Evolutionary conservation across 208 protist species (phyloP).

Genomic region (Trypanosoma rangeli): DNA sequence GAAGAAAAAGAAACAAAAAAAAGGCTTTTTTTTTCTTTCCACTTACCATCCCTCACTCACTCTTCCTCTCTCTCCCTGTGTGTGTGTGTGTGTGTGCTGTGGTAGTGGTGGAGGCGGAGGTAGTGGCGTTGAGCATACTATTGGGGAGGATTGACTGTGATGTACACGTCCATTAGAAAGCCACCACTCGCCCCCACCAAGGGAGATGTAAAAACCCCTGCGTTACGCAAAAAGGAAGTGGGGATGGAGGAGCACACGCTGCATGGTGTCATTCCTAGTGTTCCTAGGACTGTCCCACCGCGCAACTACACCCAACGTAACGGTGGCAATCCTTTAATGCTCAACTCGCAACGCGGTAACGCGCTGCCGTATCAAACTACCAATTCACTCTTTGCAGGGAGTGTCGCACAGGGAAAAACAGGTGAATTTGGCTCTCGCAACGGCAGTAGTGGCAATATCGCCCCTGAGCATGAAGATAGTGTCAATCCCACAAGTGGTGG

Average conservation of each 20-base stretch:
- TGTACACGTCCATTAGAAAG: conserved; percentile 29
- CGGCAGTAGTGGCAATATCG: neutral
- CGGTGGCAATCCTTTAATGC: conserved; percentile 1
- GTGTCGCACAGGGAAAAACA: neutral
- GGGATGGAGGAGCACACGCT: neutral
- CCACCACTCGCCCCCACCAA: conserved; percentile 20
- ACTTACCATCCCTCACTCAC: neutral
- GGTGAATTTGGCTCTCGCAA: neutral
- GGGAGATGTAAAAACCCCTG: neutral
- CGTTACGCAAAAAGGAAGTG: conserved; percentile 2
- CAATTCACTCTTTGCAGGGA: conserved; percentile 25
- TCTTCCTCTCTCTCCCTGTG: neutral
- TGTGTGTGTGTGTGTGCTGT: too few species aligned
- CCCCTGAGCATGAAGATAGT: neutral
- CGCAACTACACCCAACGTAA: neutral
- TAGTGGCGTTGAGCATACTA: neutral
- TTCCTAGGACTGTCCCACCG: conserved; percentile 3
- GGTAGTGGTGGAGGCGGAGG: too few species aligned
- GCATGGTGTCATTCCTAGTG: conserved; percentile 1
- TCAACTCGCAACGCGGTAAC: conserved; percentile 6
- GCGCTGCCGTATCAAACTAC: conserved; percentile 23
- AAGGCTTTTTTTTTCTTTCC: neutral
- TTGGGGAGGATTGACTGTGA: neutral
- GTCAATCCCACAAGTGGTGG: neutral
- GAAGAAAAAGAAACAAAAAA: neutral